A percentile compares a stretch with the other conserved stretches of the same genome.
These are phyloP conservation scores for Alternaria ethzedia DNA, from an alignment of 2,329 filamentous ascomycete genomes.

Conservation along the genomic window DNA sequence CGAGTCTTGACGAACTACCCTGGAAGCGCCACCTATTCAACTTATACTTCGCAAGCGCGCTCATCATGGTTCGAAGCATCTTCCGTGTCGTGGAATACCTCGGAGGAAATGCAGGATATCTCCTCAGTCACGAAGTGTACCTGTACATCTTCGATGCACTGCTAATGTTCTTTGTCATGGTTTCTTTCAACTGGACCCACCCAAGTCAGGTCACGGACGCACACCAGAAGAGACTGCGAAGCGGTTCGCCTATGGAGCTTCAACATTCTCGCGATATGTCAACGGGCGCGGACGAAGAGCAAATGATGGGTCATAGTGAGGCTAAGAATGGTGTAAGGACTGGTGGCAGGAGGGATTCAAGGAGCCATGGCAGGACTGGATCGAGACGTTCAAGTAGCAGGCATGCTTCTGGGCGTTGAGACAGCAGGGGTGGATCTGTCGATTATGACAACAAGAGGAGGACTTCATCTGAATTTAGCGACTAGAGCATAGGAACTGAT, in stretches of 20 bases:
- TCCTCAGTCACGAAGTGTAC: constrained; percentile 53
- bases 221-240: constrained; percentile 14
- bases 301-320: not conserved
- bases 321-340: not conserved
- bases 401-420: not conserved
- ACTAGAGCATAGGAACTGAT: not conserved
- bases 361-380: not conserved
- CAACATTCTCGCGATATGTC: constrained; percentile 5
- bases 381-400: not conserved
- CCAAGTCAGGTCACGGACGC: constrained; percentile 39
- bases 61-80: constrained; percentile 59
- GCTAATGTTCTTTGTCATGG: constrained; percentile 54
- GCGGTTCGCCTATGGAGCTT: constrained; percentile 7
- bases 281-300: constrained; percentile 2
- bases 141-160: constrained; percentile 56
- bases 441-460: not conserved
- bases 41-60: constrained; percentile 52
- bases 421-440: not conserved
- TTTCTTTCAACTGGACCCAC: constrained; percentile 47
- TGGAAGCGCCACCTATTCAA: constrained; percentile 48
- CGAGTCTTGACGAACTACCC: constrained; percentile 9
- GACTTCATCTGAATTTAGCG: not conserved
- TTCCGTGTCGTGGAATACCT: constrained; percentile 59
- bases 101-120: constrained; percentile 52
- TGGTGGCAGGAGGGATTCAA: not conserved